phyloP scores from a whole-genome alignment of 345 rosid genomes.

The Rubroshorea leprosula region DNA sequence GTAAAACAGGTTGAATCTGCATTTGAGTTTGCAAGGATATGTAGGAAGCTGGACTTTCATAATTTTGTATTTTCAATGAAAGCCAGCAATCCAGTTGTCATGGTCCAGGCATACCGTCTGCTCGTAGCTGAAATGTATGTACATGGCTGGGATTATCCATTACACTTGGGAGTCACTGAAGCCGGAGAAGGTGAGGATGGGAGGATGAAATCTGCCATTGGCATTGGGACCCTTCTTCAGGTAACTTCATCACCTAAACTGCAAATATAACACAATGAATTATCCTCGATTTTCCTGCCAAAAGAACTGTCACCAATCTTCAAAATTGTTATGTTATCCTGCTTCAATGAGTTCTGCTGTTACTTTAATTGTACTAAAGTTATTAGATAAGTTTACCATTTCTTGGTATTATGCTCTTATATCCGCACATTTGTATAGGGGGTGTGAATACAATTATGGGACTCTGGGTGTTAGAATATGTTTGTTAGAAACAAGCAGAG shows the following conservation, averaged over 20 bases:
- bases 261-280: neutral
- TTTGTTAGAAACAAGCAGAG: too few species aligned
- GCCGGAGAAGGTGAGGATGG: constrained; percentile 99
- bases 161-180: constrained; percentile 97
- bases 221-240: constrained; percentile 96
- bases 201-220: constrained; percentile 97
- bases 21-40: constrained; percentile 94
- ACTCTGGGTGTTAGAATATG: too few species aligned
- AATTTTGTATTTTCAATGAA: constrained; percentile 98
- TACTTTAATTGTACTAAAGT: too few species aligned
- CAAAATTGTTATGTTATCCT: too few species aligned
- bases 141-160: constrained; percentile 95
- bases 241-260: constrained; percentile 27
- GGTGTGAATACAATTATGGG: too few species aligned
- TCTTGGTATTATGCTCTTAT: too few species aligned
- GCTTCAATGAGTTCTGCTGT: too few species aligned
- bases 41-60: constrained; percentile 88
- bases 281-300: too few species aligned
- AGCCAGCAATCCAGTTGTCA: constrained; percentile 97
- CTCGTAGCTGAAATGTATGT: constrained; percentile 95
- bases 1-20: constrained; percentile 90
- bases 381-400: too few species aligned
- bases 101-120: constrained; percentile 97
- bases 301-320: too few species aligned
- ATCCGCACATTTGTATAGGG: too few species aligned